Percentiles rank a stretch among this genome's conserved stretches.
These are phyloP conservation scores for Metschnikowia aberdeeniae DNA, from an alignment of 805 yeast genomes.

Conservation along the genomic window DNA sequence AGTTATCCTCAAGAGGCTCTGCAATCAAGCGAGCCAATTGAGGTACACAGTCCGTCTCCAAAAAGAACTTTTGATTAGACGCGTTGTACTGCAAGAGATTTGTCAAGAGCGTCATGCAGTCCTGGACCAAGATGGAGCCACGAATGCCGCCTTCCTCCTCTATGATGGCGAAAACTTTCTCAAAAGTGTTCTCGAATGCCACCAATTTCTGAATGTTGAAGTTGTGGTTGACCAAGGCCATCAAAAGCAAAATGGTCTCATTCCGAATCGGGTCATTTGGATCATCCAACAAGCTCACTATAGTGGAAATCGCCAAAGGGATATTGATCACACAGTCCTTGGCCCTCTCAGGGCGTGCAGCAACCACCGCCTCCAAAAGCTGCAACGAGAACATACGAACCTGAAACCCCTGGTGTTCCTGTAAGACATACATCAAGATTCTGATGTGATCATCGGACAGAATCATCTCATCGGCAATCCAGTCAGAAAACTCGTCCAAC, in stretches of 20 bases:
- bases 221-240: constrained; percentile 77
- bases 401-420: constrained; percentile 62
- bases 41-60: constrained; percentile 78
- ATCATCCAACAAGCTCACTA: constrained; percentile 53
- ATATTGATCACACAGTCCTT: constrained; percentile 68
- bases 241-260: constrained; percentile 78
- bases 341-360: constrained; percentile 69
- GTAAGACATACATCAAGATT: constrained; percentile 40
- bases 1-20: constrained; percentile 48
- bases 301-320: constrained; percentile 75
- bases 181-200: constrained; percentile 92
- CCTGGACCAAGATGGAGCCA: constrained; percentile 88
- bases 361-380: constrained; percentile 74
- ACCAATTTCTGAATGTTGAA: constrained; percentile 86
- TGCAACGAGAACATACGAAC: constrained; percentile 78
- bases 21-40: constrained; percentile 58
- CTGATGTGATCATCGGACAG: constrained; percentile 39
- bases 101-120: constrained; percentile 71
- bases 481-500: constrained; percentile 82
- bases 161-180: constrained; percentile 71
- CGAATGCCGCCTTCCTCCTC: constrained; percentile 84
- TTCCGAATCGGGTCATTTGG: constrained; percentile 79
- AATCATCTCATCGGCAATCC: constrained; percentile 93
- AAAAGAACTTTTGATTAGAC: constrained; percentile 82
- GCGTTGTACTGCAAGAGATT: constrained; percentile 77